Evolutionary conservation across 2,329 filamentous ascomycete genomes (phyloP).

Genomic region (Calonectria leucothoes): DNA sequence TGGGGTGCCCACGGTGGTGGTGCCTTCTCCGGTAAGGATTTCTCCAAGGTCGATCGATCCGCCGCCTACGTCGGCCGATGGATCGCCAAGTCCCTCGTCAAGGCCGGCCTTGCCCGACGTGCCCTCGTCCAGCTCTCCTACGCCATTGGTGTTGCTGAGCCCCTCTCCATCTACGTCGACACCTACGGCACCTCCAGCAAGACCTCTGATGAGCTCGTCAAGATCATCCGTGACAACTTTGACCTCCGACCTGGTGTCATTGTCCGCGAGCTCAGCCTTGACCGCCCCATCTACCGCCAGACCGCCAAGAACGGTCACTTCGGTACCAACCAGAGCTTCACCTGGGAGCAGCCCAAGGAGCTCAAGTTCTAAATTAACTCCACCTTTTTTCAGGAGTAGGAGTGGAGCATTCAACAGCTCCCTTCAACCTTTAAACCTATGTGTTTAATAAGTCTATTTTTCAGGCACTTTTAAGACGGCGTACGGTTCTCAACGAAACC

Average conservation of each 20-base stretch:
- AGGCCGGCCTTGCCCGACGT: slow-evolving; percentile 89
- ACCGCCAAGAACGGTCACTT: slow-evolving; percentile 99
- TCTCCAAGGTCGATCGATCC: slow-evolving; percentile 99
- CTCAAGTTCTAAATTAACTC: slow-evolving; percentile 81
- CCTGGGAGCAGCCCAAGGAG: slow-evolving; percentile 97
- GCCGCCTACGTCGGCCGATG: slow-evolving; percentile 97
- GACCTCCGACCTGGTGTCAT: slow-evolving; percentile 98
- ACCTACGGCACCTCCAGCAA: slow-evolving; percentile 94
- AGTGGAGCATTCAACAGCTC: slow-evolving; percentile 57
- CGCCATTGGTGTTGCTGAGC: slow-evolving; percentile 98
- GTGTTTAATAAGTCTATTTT: slow-evolving; percentile 53
- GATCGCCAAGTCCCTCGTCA: slow-evolving; percentile 98
- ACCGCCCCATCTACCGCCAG: slow-evolving; percentile 96
- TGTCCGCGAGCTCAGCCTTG: slow-evolving; percentile 94
- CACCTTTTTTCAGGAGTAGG: slow-evolving; percentile 26
- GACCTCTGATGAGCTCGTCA: slow-evolving; percentile 90
- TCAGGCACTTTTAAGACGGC: slow-evolving; percentile 51
- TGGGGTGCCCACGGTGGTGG: slow-evolving; percentile 99
- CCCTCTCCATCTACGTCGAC: slow-evolving; percentile 97
- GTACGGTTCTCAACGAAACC: slow-evolving; percentile 62
- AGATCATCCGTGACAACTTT: slow-evolving; percentile 96
- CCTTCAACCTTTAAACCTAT: slow-evolving; percentile 47
- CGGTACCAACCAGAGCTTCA: slow-evolving; percentile 94
- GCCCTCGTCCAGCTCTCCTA: slow-evolving; percentile 98
- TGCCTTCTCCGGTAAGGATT: slow-evolving; percentile 99